Evolutionary conservation across 257 asterid genomes (phyloP), one percentile per base, ranked within the genome.

Genomic region (Plectranthus barbatus): DNA sequence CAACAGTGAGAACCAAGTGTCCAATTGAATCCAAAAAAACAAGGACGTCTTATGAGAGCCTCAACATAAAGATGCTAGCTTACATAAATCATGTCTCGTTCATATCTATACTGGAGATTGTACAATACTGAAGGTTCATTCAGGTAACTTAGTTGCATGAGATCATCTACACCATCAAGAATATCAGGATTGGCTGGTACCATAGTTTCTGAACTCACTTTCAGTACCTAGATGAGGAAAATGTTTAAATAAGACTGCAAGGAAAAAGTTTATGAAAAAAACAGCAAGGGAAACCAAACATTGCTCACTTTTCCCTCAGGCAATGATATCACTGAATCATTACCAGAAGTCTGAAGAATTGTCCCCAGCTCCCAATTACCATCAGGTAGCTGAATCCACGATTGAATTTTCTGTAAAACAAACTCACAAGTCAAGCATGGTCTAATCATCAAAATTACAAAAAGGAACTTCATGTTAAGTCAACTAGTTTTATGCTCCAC

Each of bases 141-240:
- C 37, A 93, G 74, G 81, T 90, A 93, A 80, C 96, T 90, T 66
- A 93, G 86, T 71, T 90, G 97, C 97, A 93, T 87, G 56, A 93
- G 97, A 70, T 93, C 97, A 82, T 85, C 97, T 18, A 93, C 97
- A 15, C 96, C 97, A 74, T 85, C 96, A 73, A 93, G 97, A 68
- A 93, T 93, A 78, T 82, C 97, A 55, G 99, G 99, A 87, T 93
- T 93, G 51, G 97, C 94, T 13, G 95, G 92, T 62, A 80, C 60
- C 73, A 86, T 77, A 55, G 76, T 68, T 65, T 85, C 96, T 36
- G 84, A 66, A 60, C 76, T 85, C 67, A 89, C 94, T 83, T 83
- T 79, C 76, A 86, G 63, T 62, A 89, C 96, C 99, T 92, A 73
- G 53, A 53, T 13, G 24, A 20, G 23, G 60, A 70, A 63, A 50